Evolutionary conservation across 2,329 filamentous ascomycete genomes (phyloP), one percentile per base, ranked within the genome.

Genomic region (Botrytis sinoallii): DNA sequence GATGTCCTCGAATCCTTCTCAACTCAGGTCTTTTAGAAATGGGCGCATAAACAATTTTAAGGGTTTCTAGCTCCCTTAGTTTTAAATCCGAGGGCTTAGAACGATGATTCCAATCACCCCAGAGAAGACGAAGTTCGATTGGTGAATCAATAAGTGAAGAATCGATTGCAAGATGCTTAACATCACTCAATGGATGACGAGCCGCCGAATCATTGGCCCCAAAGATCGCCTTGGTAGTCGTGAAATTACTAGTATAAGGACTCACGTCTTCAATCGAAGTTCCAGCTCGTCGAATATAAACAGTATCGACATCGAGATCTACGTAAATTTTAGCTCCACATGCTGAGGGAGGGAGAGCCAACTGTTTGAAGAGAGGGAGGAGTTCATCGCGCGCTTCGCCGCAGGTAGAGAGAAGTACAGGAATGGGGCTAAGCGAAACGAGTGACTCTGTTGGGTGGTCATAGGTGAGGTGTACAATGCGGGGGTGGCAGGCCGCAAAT

Each of bases 391-490:
- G 55, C 35, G 69, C 42, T 52, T 71, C 69, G 38, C 55, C 59
- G 32, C 59, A 63, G 14, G 59, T 48, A 25, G 69, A 42, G 35
- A 71, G 69, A 32, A 71, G 32, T 8, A 57, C 69, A 9, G 69
- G 69, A 38, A 59, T 59, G 35, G 69, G 69, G 22, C 42, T 71
- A 64, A 71, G 69, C 42, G 69, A 71, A 42, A 71, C 69, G 4
- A 71, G 38, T 38, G 44, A 64, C 18, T 63, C 59, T 38, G 32
- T 48, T 35, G 59, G 25, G 35, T 71, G 69, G 16, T 67, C 46
- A 35, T 52, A 67, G 46, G 59, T 67, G 46, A 72, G 48, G 16
- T 72, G 60, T 44, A 72, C 70, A 22, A 57, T 72, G 29, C 70
- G 61, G 8, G 60, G 44, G 1, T 55, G 44, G 12, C 7, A 46